Evolutionary conservation across 495 filamentous ascomycete genomes (phyloP), one percentile per base, ranked within the genome.

Genomic region (Rostrohypoxylon terebratum): DNA sequence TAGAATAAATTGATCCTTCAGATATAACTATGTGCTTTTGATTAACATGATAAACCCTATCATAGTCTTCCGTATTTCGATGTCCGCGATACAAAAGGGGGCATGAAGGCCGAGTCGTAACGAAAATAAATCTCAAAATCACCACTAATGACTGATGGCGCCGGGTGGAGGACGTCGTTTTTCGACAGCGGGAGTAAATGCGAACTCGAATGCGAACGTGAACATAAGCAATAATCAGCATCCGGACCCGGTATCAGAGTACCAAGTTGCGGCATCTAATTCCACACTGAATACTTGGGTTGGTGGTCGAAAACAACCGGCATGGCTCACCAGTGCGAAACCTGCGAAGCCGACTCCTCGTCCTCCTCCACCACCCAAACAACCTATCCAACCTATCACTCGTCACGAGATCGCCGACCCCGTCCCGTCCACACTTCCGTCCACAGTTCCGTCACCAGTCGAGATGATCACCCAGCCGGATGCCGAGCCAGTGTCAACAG

Each of bases 231-330:
- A 23, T 16, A 57, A 65, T n/a, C 31, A 18, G 33, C 61, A 57
- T 45, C 42, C 16, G 25, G 20, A 57, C 20, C n/a, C 16, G 18
- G 20, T n/a, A 23, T 58, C 70, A n/a, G 68, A 68, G 44, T 74
- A 68, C 11, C 86, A 89, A 66, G 81, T 92, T 62, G 87, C 86
- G 36, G 82, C 83, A 3, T 90, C 90, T 14, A 96, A 94, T 79
- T 88, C 89, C 51, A 94, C 92, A 13, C 81, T 89, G 58, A 89
- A 84, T 69, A 77, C 86, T 38, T 91, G 93, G 79, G 81, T 93
- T 59, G 89, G 90, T 44, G 85, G 88, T 48, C 82, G 82, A 65
- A 28, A 28, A 5, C 88, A 88, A 76, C 90, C 85, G 72, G 82
- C 88, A 75, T 94, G 93, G 93, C 91, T 94, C 85, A 71, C 77